Base-by-base conservation (phyloP, 257 asterid species). In the Salvia hispanica region DNA sequence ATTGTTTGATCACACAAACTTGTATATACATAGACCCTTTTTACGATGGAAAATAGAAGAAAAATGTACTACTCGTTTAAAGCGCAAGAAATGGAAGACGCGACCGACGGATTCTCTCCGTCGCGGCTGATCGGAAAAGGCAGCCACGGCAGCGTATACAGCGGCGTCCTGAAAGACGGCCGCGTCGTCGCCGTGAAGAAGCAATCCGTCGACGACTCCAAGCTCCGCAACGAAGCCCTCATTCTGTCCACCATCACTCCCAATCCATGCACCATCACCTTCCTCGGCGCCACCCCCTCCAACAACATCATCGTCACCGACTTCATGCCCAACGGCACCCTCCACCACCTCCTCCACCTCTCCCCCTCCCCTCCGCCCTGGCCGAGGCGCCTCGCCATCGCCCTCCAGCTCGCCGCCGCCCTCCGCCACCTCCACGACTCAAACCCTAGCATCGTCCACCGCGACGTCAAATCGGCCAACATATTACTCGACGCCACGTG, bases 391-490 rank as follows among this genome's bases (percentile, higher is more conserved):
- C 66, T 76, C 7, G 69, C 62, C 42, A 73, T 80, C 8, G 90
- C 89, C 0, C 58, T 84, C 21, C 91, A 74, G 12, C 18, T 87
- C 4, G 94, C 95, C 0, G 59, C 57, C 14, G 89, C 78, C 0
- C 66, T 84, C 39, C 56, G 73, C 10, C 74, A 71, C 59, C 85
- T 90, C 31, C 97, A 90, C 37, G 90, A 69, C 58, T 36, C 70
- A 51, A 55, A 44, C 53, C 86, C 85, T 25, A 25, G 81, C 12
- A 58, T 87, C 18, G 83, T 87, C 10, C 95, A 87, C 59, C 77
- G 97, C 2, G 97, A 90, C 73, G 82, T 90, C 2, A 90, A 90
- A 62, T 73, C 97, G 7, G 74, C 90, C 9, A 90, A 90, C 42
- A 47, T 87, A 1, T 48, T 90, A 72, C 80, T 90, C 53, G 88